These are phyloP conservation scores for Fomitopsis betulina DNA, from an alignment of 1,284 basidiomycete genomes.

Conservation along the genomic window DNA sequence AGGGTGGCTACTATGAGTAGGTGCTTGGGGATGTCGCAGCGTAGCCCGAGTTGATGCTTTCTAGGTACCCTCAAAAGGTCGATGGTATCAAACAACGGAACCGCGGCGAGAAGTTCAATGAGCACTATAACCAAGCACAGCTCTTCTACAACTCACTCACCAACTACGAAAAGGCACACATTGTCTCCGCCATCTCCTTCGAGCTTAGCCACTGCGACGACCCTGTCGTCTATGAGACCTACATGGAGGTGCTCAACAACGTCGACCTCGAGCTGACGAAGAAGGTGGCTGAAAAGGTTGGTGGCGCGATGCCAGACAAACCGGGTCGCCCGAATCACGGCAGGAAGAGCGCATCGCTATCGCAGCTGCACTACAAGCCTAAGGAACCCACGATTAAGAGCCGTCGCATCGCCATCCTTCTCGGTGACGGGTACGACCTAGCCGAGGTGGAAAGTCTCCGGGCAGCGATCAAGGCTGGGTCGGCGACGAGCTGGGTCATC, in stretches of 20 bases:
- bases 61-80: conserved; percentile 45
- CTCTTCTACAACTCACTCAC: conserved; percentile 79
- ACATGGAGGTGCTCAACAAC: conserved; percentile 61
- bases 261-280: conserved; percentile 70
- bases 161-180: conserved; percentile 61
- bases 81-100: conserved; percentile 65
- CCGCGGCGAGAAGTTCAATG: conserved; percentile 71
- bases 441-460: conserved; percentile 54
- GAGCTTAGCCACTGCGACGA: conserved; percentile 81
- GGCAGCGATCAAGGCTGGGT: conserved; percentile 44
- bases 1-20: conserved; percentile 62
- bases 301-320: conserved; percentile 49
- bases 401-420: conserved; percentile 69
- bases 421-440: conserved; percentile 70
- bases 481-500: conserved; percentile 63
- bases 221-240: conserved; percentile 60
- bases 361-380: conserved; percentile 53
- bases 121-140: conserved; percentile 67
- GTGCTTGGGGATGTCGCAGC: conserved; percentile 12
- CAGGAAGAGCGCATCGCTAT: conserved; percentile 46
- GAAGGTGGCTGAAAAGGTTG: conserved; percentile 59
- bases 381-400: conserved; percentile 61
- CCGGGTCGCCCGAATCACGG: conserved; percentile 51
- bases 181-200: conserved; percentile 66
- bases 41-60: background rate